phyloP scores from a whole-genome alignment of 208 protist genomes.

The Leishmania lainsoni region DNA sequence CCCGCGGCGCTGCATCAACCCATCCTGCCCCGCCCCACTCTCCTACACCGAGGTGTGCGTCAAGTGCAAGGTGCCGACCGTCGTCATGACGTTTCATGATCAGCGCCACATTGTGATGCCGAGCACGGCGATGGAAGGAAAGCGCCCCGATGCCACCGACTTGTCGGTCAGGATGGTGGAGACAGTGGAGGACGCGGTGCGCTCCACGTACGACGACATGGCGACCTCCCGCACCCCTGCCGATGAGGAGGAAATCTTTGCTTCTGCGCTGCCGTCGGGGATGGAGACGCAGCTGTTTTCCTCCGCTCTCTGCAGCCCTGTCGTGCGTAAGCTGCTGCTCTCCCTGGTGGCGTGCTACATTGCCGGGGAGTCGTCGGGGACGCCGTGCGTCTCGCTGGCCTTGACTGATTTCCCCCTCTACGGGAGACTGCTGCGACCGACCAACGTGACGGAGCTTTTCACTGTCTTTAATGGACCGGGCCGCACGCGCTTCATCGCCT shows the following conservation, averaged over 20 bases:
- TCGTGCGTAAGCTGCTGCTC: conserved; percentile 38
- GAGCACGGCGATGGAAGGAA: background rate
- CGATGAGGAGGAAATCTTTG: conserved; percentile 36
- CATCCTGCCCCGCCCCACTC: conserved; percentile 28
- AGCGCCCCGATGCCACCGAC: background rate
- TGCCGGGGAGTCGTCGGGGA: conserved; percentile 31
- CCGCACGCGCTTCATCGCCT: conserved; percentile 38
- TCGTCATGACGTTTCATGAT: conserved; percentile 24
- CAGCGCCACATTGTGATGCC: conserved; percentile 19
- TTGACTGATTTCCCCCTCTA: conserved; percentile 38
- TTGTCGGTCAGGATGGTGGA: background rate
- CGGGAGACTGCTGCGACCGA: conserved; percentile 32
- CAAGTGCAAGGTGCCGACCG: conserved; percentile 38
- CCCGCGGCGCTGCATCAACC: conserved; percentile 49
- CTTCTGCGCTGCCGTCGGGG: conserved; percentile 26
- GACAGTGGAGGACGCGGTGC: conserved; percentile 21
- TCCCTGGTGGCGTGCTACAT: conserved; percentile 25
- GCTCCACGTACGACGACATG: conserved; percentile 20
- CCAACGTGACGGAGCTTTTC: conserved; percentile 24
- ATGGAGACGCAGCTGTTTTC: conserved; percentile 26
- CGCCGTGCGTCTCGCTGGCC: conserved; percentile 39
- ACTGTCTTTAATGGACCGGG: conserved; percentile 37
- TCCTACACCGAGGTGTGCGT: conserved; percentile 27
- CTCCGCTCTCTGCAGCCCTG: conserved; percentile 16
- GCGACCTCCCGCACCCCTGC: conserved; percentile 14